These are phyloP conservation scores for Phoenix roebelenii DNA, from an alignment of 176 grass and related monocot species.

Conservation along the genomic window DNA sequence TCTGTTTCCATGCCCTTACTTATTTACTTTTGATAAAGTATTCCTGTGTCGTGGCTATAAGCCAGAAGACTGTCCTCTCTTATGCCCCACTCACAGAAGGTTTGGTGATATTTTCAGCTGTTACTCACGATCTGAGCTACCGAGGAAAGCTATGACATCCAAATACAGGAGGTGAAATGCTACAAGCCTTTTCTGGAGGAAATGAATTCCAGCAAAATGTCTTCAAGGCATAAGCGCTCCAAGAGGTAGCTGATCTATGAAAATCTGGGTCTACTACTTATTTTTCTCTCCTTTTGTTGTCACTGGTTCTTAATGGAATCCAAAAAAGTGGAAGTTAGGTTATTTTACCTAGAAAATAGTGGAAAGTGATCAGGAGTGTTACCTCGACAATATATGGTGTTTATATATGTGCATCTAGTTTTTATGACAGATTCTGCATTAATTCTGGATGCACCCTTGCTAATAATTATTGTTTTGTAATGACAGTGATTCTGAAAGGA, in stretches of 20 bases:
- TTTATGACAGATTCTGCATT: not conserved
- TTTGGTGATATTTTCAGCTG: constrained; percentile 6
- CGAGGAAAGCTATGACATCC: constrained; percentile 30
- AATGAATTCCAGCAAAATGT: constrained; percentile 29
- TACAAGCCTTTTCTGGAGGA: constrained; percentile 32
- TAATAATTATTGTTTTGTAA: constrained; percentile 18
- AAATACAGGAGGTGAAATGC: constrained; percentile 39
- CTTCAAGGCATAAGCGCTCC: constrained; percentile 36
- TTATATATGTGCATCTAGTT: too few species aligned
- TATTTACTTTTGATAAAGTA: too few species aligned
- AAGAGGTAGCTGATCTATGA: constrained; percentile 42
- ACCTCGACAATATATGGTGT: too few species aligned
- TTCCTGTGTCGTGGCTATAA: too few species aligned
- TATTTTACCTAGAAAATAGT: too few species aligned
- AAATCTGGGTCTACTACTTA: constrained; percentile 9
- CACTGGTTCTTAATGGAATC: not conserved
- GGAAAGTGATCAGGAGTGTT: too few species aligned
- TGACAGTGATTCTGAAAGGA: constrained; percentile 57
- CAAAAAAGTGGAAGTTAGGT: not conserved
- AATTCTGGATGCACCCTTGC: constrained; percentile 1
- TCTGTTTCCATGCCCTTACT: too few species aligned
- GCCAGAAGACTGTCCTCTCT: not conserved
- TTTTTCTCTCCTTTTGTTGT: constrained; percentile 1
- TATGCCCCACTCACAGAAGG: not conserved
- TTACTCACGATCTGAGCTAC: not conserved